These are phyloP conservation scores for Borovskyia barvae DNA, from an alignment of 208 protist species.

Conservation along the genomic window DNA sequence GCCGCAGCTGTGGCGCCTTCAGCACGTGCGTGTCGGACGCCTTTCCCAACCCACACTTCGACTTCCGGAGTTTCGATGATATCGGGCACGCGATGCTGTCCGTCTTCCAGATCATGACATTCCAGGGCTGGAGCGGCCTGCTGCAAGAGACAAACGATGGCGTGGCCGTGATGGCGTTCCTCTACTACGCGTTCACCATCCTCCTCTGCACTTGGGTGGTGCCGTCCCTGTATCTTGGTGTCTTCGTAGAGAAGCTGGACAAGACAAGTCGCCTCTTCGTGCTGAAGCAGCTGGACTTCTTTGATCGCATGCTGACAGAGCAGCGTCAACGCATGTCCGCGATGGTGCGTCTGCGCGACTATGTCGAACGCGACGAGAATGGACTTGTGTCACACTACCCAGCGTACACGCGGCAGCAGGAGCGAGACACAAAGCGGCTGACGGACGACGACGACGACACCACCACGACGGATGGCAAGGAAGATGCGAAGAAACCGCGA, in stretches of 20 bases:
- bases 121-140: conserved; percentile 88
- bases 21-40: conserved; percentile 51
- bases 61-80: conserved; percentile 91
- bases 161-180: conserved; percentile 49
- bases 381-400: conserved; percentile 62
- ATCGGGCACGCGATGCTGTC: conserved; percentile 85
- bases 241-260: conserved; percentile 90
- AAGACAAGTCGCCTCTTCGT: conserved; percentile 71
- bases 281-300: conserved; percentile 76
- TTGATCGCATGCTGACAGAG: conserved; percentile 77
- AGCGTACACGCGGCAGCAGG: conserved; percentile 12
- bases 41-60: conserved; percentile 79
- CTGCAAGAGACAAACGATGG: conserved; percentile 83
- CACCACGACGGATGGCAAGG: conserved; percentile 10
- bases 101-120: conserved; percentile 87
- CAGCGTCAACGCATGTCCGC: conserved; percentile 66
- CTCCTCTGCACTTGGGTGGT: conserved; percentile 85
- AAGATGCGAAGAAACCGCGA: not conserved
- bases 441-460: conserved; percentile 19
- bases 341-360: conserved; percentile 63
- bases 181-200: conserved; percentile 88
- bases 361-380: conserved; percentile 75
- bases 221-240: conserved; percentile 84
- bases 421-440: conserved; percentile 9
- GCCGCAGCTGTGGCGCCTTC: conserved; percentile 44